phyloP scores from a whole-genome alignment of 345 rosid genomes.

The Eutrema japonicum region DNA sequence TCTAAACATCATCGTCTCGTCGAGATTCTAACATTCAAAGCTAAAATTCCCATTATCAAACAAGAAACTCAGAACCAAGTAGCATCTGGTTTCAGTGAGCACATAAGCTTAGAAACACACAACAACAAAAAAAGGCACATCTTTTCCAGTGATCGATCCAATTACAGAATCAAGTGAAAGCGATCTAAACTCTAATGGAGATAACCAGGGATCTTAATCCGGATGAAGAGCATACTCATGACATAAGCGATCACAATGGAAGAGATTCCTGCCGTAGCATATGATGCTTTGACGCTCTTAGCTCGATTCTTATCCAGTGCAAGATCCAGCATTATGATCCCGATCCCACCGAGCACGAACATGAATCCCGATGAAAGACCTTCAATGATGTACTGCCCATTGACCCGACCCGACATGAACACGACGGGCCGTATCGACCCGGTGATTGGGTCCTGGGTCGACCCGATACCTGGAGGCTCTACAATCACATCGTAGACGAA shows the following conservation, averaged over 20 bases:
- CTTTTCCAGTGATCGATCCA: constrained; percentile 4
- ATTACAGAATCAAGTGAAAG: constrained; percentile 20
- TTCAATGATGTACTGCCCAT: constrained; percentile 97
- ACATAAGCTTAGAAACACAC: constrained; percentile 4
- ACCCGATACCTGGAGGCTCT: constrained; percentile 98
- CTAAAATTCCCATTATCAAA: constrained; percentile 20
- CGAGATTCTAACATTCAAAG: background rate
- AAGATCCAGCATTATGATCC: constrained; percentile 82
- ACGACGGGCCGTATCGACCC: constrained; percentile 92
- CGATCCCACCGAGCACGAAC: constrained; percentile 90
- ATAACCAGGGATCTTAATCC: constrained; percentile 97
- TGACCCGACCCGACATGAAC: constrained; percentile 87
- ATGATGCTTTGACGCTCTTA: constrained; percentile 74
- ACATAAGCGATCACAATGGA: constrained; percentile 76
- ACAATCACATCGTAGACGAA: constrained; percentile 93
- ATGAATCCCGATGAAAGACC: constrained; percentile 97
- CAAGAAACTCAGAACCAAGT: constrained; percentile 26
- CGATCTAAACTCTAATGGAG: constrained; percentile 45
- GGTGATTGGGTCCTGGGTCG: constrained; percentile 82
- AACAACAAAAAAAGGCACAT: background rate
- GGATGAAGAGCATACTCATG: constrained; percentile 95
- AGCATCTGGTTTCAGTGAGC: background rate
- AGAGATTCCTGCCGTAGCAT: constrained; percentile 76
- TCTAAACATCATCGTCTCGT: background rate
- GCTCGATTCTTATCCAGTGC: constrained; percentile 90